Percentiles rank a stretch among this genome's conserved stretches.
phyloP scores from a whole-genome alignment of 108 stramenopile species.

The Fragilaria radians region DNA sequence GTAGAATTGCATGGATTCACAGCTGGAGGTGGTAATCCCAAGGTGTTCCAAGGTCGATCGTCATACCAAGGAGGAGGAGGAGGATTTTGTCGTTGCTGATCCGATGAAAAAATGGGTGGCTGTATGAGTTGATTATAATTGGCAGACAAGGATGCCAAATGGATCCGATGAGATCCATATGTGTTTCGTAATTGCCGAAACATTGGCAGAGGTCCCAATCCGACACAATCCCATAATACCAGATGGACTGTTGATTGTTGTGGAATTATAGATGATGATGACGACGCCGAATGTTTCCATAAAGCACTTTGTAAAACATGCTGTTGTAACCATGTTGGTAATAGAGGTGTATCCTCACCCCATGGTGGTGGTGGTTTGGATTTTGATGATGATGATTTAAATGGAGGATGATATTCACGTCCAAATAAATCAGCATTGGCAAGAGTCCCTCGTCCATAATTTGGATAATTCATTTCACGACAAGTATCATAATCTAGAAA shows the following conservation, averaged over 20 bases:
- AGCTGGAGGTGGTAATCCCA: slow-evolving; percentile 15
- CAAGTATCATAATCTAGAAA: slow-evolving; percentile 30
- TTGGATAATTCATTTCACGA: slow-evolving; percentile 8
- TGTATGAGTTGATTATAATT: neutral
- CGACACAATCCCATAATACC: neutral
- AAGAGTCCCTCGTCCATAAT: neutral
- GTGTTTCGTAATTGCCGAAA: neutral
- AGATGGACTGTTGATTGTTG: neutral
- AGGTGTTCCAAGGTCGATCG: neutral
- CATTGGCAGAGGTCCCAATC: neutral
- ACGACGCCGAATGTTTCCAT: no score
- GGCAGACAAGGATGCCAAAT: neutral
- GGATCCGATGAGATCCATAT: neutral
- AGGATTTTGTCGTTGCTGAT: no score
- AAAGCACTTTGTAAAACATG: no score
- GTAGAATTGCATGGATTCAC: neutral
- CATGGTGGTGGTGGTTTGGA: neutral
- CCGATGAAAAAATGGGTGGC: no score
- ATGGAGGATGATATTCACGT: neutral
- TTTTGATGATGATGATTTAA: neutral
- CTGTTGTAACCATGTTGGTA: no score
- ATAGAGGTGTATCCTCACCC: no score
- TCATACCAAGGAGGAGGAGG: no score
- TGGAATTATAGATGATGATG: no score
- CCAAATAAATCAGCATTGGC: neutral